Base-by-base conservation (phyloP, 2,329 filamentous ascomycete genomes). In the Microthyrium microscopicum region DNA sequence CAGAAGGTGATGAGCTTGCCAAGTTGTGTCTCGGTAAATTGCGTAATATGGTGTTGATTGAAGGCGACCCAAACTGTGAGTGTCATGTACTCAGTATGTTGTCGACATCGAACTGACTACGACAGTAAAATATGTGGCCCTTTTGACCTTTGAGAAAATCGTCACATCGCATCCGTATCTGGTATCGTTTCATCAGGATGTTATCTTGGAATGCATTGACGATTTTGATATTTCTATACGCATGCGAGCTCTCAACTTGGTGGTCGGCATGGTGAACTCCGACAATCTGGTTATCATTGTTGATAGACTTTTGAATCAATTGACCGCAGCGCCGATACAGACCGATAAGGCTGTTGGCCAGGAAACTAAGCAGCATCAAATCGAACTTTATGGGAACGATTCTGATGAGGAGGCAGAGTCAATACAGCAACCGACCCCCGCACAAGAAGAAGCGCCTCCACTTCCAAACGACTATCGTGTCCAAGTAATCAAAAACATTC, bases 171-270 rank as follows among this genome's bases (percentile, higher is more conserved):
- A 98, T 51, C 79, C 87, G 3, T 74, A 77, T 50, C 68, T 98
- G 20, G 89, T 98, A 19, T 76, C 82, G 4, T 70, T 87, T 50
- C 89, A 98, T 50, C 83, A 93, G 52, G 87, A 95, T 54, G 87
- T 95, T 30, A 94, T 98, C 41, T 65, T 98, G 51, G 79, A 91
- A 47, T 98, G 89, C 51, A 82, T 98, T 45, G 89, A 95, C 52
- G 92, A 92, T 52, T 67, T 81, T 1, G 89, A 98, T 47, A 89
- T 98, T 39, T 93, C 85, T 4, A 98, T 98, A 48, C 77, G 89
- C 40, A 76, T 92, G 53, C 79, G 92, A 50, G 85, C 89, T 4
- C 63, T 98, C 22, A 84, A 95, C 44, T 66, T 98, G 17, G 85
- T 89, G 2, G 79, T 87, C 34, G 83, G 82, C 22, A 94, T 98